phyloP scores from a whole-genome alignment of 208 protist species.

The Crithidia fasciculata region DNA sequence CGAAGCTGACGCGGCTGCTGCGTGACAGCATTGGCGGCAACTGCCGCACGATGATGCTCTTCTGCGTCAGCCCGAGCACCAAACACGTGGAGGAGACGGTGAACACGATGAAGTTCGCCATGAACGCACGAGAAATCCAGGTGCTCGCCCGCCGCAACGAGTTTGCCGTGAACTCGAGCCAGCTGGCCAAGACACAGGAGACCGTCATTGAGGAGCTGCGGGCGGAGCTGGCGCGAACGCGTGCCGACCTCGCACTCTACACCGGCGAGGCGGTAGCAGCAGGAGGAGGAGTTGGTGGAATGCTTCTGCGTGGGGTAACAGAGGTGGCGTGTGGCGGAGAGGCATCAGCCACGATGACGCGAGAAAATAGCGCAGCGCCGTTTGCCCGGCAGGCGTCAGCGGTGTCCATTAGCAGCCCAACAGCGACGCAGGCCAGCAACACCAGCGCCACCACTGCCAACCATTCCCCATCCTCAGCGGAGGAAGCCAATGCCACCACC shows the following conservation, averaged over 20 bases:
- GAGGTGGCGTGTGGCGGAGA: not conserved
- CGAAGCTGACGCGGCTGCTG: slow-evolving; percentile 85
- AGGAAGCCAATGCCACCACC: not conserved
- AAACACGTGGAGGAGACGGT: slow-evolving; percentile 75
- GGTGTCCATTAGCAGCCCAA: not conserved
- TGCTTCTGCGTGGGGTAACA: too few species aligned
- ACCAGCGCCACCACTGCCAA: not conserved
- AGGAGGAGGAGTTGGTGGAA: not conserved
- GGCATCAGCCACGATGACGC: not conserved
- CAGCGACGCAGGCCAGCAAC: not conserved
- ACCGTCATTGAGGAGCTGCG: slow-evolving; percentile 78
- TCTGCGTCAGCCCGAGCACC: slow-evolving; percentile 73
- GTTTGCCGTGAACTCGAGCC: slow-evolving; percentile 62
- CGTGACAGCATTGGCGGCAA: slow-evolving; percentile 80
- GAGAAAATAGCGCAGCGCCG: not conserved
- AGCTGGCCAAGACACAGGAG: slow-evolving; percentile 72
- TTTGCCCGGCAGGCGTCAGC: slow-evolving; percentile 6
- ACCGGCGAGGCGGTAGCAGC: not conserved
- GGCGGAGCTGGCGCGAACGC: slow-evolving; percentile 49
- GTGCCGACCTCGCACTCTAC: slow-evolving; percentile 42
- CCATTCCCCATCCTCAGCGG: not conserved
- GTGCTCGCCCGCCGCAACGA: slow-evolving; percentile 69
- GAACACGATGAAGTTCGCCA: slow-evolving; percentile 88
- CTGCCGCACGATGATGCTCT: slow-evolving; percentile 83
- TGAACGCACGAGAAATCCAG: slow-evolving; percentile 83